Evolutionary conservation across 768 basidiomycete species (phyloP).

Genomic region (Guyanaporus albipodus): DNA sequence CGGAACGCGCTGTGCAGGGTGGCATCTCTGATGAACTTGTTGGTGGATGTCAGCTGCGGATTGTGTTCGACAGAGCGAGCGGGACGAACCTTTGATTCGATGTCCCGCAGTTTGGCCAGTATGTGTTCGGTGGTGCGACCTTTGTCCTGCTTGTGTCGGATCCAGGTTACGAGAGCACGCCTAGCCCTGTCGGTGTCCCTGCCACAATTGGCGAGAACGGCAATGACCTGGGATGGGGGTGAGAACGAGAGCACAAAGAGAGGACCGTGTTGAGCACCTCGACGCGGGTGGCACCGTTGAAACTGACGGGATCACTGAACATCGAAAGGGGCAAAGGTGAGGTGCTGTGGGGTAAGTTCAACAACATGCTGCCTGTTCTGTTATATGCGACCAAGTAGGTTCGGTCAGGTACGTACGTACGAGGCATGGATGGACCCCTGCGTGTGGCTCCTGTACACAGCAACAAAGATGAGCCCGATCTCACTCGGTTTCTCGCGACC

Average conservation of each 20-base stretch:
- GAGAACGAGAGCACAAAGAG: background rate
- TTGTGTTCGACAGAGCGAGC: background rate
- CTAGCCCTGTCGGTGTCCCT: slow-evolving; percentile 25
- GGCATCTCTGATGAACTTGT: slow-evolving; percentile 32
- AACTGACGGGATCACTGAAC: slow-evolving; percentile 25
- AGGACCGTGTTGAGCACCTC: slow-evolving; percentile 16
- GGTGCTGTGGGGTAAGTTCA: too few species aligned
- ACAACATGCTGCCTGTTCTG: too few species aligned
- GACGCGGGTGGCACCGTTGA: slow-evolving; percentile 28
- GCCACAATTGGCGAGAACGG: slow-evolving; percentile 33
- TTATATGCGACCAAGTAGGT: too few species aligned
- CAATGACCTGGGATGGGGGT: slow-evolving; percentile 23
- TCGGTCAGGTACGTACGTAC: slow-evolving; percentile 24
- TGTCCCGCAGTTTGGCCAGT: slow-evolving; percentile 23
- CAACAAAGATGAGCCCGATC: slow-evolving; percentile 7
- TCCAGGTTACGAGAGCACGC: slow-evolving; percentile 29
- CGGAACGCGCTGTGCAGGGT: slow-evolving; percentile 30
- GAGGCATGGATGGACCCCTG: too few species aligned
- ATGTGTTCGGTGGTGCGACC: slow-evolving; percentile 30
- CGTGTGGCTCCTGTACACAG: too few species aligned
- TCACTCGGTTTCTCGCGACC: background rate
- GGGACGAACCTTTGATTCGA: slow-evolving; percentile 28
- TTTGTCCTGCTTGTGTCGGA: slow-evolving; percentile 28
- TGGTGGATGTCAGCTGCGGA: background rate
- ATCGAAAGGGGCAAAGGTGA: too few species aligned